Evolutionary conservation across 2,329 filamentous ascomycete genomes (phyloP), one percentile per base, ranked within the genome.

Genomic region (Hymenoscyphus salicellus): DNA sequence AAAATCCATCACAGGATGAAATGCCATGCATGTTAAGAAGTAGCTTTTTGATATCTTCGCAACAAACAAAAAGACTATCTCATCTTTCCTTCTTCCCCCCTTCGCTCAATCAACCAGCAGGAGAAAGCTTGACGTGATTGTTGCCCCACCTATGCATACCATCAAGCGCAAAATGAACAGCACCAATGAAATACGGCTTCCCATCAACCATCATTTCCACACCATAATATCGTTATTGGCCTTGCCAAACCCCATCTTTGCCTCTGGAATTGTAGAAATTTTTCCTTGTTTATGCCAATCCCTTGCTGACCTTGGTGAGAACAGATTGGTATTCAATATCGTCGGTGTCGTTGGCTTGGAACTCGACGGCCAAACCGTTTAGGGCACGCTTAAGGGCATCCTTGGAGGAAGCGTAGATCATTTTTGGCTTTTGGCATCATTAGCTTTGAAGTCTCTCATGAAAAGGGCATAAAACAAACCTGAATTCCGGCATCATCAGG

Each of bases 351-450:
- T 93, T 93, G 82, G 90, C 91, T 83, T 95, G 91, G 74, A 93
- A 84, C 78, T 94, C 91, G 73, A 83, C 81, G 67, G 89, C 89
- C 72, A 94, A 81, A 69, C 90, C 91, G 76, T 86, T 90, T 69
- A 95, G 85, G 60, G 89, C 79, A 78, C 89, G 88, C 86, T 93
- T 94, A 72, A 95, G 85, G 66, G 90, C 89, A 74, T 93, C 90
- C 83, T 94, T 95, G 79, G 91, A 95, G 61, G 91, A 91, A 73
- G 91, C 90, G 84, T 94, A 95, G 79, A 93, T 85, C 91, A 95
- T 95, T 84, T 93, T 93, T 79, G 89, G 84, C 91, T 93, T 71
- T 64, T 56, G 10, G n/a, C 4, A 55, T 38, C 52, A 55, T 71
- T 62, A 69, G 49, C 41, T 28, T 38, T 10, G 41, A 30, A 55